Evolutionary conservation across 1,284 basidiomycete genomes (phyloP).

Genomic region (Puccinia brachypodii): DNA sequence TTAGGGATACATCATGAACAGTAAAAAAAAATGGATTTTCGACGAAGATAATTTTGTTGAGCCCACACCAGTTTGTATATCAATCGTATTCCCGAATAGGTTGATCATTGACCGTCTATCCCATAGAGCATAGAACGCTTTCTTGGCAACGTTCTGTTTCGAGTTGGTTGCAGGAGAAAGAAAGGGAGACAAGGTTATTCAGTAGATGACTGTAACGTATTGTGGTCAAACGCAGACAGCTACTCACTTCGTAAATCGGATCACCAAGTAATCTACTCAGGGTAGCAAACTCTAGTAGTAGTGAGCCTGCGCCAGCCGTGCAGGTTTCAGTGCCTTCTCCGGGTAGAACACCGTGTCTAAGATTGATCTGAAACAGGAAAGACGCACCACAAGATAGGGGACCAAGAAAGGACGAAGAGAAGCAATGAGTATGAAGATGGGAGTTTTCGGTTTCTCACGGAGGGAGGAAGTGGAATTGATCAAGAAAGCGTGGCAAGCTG

Average conservation of each 20-base stretch:
- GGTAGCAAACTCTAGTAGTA: slow-evolving; percentile 88
- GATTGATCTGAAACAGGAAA: slow-evolving; percentile 27
- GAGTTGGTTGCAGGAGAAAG: background rate
- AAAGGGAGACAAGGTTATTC: background rate
- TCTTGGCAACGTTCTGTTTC: slow-evolving; percentile 56
- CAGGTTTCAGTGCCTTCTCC: slow-evolving; percentile 77
- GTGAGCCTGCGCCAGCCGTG: slow-evolving; percentile 81
- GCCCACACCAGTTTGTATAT: slow-evolving; percentile 72
- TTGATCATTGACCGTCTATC: slow-evolving; percentile 77
- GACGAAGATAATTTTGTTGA: background rate
- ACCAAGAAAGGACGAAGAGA: background rate
- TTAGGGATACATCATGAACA: slow-evolving; percentile 57
- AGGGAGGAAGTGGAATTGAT: background rate
- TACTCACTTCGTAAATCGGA: slow-evolving; percentile 74
- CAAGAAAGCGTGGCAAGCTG: slow-evolving; percentile 23
- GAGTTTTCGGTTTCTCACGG: background rate
- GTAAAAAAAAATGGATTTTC: background rate
- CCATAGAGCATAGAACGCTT: slow-evolving; percentile 89
- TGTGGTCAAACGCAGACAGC: background rate
- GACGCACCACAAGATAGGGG: background rate
- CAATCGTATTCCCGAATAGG: slow-evolving; percentile 83
- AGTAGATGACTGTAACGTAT: background rate
- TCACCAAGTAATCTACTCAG: slow-evolving; percentile 84
- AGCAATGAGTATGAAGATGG: background rate
- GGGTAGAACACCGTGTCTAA: slow-evolving; percentile 63